phyloP scores from a whole-genome alignment of 768 basidiomycete genomes.

The Kwoniella pini region DNA sequence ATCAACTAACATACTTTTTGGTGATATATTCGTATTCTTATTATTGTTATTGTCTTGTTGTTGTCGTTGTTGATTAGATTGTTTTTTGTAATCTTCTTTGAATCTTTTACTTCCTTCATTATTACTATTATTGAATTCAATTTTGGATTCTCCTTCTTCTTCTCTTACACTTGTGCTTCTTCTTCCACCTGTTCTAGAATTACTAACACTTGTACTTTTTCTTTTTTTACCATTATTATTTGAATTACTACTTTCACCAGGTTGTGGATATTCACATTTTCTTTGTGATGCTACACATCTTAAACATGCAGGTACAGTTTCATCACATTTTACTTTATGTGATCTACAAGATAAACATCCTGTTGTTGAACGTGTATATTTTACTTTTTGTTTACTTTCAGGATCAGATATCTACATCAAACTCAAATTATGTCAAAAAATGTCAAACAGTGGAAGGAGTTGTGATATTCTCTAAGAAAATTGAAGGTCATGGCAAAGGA shows the following conservation, averaged over 20 bases:
- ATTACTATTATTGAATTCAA: neutral
- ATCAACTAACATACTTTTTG: conserved; percentile 2
- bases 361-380: conserved; percentile 25
- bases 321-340: conserved; percentile 37
- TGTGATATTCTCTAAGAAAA: too few relatives aligned
- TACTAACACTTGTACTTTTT: neutral
- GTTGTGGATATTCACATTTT: conserved; percentile 23
- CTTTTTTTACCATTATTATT: conserved; percentile 2
- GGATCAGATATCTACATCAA: neutral
- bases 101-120: neutral
- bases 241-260: conserved; percentile 6
- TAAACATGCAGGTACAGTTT: conserved; percentile 26
- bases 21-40: neutral
- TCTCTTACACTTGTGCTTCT: conserved; percentile 5
- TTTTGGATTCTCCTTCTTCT: neutral
- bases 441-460: too few relatives aligned
- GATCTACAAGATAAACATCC: conserved; percentile 26
- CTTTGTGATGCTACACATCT: conserved; percentile 28
- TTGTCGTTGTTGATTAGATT: neutral
- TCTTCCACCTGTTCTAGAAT: neutral
- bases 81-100: neutral
- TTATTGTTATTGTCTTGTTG: neutral
- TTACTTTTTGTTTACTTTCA: conserved; percentile 11
- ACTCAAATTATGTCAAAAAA: too few relatives aligned
- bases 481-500: neutral